Evolutionary conservation across 352 stramenopile species (phyloP).

Genomic region (Phytopythium vexans): DNA sequence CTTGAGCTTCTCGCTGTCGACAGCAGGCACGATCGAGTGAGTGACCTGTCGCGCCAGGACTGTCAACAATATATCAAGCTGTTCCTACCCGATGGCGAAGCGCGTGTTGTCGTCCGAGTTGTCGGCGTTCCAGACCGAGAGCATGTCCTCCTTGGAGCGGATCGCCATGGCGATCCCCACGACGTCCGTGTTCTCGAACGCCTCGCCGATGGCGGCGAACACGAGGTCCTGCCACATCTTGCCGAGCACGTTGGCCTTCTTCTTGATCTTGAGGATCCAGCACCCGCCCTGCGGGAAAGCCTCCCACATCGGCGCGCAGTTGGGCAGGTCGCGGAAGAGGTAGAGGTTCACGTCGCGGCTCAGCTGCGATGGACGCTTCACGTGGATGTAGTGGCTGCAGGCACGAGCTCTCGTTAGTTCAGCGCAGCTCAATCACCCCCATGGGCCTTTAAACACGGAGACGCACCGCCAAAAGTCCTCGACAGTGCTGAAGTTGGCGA

Average conservation of each 20-base stretch:
- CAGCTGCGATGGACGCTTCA: slow-evolving; percentile 91
- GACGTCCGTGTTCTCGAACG: slow-evolving; percentile 89
- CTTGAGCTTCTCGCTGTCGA: slow-evolving; percentile 89
- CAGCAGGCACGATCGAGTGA: slow-evolving; percentile 4
- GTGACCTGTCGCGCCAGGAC: slow-evolving; percentile 3
- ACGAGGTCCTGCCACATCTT: slow-evolving; percentile 96
- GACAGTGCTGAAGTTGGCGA: slow-evolving; percentile 88
- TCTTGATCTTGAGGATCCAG: slow-evolving; percentile 96
- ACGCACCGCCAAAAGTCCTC: slow-evolving; percentile 91
- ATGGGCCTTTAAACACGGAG: neutral
- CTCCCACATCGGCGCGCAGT: slow-evolving; percentile 90
- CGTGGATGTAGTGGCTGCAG: slow-evolving; percentile 87
- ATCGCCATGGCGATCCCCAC: slow-evolving; percentile 92
- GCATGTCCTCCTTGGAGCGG: slow-evolving; percentile 92
- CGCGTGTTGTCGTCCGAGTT: slow-evolving; percentile 87
- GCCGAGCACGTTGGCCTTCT: slow-evolving; percentile 91
- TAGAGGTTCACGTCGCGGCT: slow-evolving; percentile 92
- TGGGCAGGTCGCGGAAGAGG: slow-evolving; percentile 88
- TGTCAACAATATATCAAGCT: neutral
- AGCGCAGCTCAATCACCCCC: neutral
- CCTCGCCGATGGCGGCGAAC: slow-evolving; percentile 90
- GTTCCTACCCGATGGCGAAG: slow-evolving; percentile 75
- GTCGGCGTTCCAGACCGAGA: slow-evolving; percentile 93
- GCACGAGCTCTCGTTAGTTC: neutral
- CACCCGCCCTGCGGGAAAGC: slow-evolving; percentile 91